Base-by-base conservation (phyloP, 2,329 filamentous ascomycete species). In the Colletotrichum ledebouriae region DNA sequence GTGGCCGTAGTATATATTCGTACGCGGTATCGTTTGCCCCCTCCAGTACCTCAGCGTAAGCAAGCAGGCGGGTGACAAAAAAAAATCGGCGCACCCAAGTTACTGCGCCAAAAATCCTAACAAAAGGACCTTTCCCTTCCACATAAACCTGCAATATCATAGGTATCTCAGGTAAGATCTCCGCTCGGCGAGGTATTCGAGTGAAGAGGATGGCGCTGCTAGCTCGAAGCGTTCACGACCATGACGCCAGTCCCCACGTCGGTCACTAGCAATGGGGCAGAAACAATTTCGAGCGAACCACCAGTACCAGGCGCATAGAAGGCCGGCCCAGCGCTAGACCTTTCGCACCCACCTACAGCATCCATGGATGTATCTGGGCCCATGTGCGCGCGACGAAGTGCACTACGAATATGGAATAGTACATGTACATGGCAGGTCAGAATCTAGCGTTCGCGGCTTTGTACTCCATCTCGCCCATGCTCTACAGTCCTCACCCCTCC, bases 361-460 rank as follows among this genome's bases (percentile, higher is more conserved):
- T n/a, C n/a, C n/a, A n/a, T n/a, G n/a, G n/a, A n/a, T 41, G 29
- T 33, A 46, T 29, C 61, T 22, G 25, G 17, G 33, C 61, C 65
- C 65, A 65, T 68, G 65, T 65, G 65, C 47, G 55, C 46, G 47
- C 61, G 55, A 68, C 66, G 55, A 68, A 65, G 47, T 65, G 62
- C 56, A 55, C 33, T 37, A 50, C 66, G 49, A 34, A 59, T 56
- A 42, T 6, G 61, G 66, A 59, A 47, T 68, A 66, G 66, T 20
- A n/a, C n/a, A n/a, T n/a, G 22, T 34, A 60, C 17, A 33, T 25
- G 46, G 53, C 20, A 15, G 22, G 22, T 42, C 49, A 56, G 60
- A 49, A 44, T 44, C 60, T 64, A 53, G 60, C 46, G 46, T 47
- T n/a, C 20, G 49, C 39, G 22, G 20, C 15, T 57, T 34, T 44